Percentiles rank a stretch among this genome's conserved stretches.
These are phyloP conservation scores for Beauveria varroae DNA, from an alignment of 2,329 filamentous ascomycete species.

Conservation along the genomic window DNA sequence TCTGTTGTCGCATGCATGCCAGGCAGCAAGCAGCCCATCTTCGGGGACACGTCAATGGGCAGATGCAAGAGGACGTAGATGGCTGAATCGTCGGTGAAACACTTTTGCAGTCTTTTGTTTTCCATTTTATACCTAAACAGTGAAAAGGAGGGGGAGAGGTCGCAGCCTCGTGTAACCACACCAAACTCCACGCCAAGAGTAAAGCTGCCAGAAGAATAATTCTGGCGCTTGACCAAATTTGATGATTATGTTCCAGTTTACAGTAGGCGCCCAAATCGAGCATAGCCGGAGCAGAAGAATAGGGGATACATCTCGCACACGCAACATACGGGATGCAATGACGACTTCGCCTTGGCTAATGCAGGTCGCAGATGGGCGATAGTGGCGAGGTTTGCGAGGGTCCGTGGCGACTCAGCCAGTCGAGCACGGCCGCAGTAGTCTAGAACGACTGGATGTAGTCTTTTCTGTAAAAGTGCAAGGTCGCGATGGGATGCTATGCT, in stretches of 20 bases:
- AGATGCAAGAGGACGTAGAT: not conserved
- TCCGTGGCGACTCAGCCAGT: too few relatives aligned
- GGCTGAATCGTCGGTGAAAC: slow-evolving; percentile 7
- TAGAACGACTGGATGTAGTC: too few relatives aligned
- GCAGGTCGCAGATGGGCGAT: too few relatives aligned
- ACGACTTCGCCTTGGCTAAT: too few relatives aligned
- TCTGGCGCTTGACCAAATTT: not conserved
- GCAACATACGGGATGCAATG: too few relatives aligned
- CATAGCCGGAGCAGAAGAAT: not conserved
- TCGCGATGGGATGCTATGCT: too few relatives aligned
- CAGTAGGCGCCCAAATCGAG: not conserved
- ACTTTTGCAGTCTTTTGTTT: not conserved
- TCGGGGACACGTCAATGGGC: not conserved
- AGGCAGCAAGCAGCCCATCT: not conserved
- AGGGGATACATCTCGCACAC: not conserved
- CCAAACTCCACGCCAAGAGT: too few relatives aligned
- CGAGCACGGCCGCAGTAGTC: too few relatives aligned
- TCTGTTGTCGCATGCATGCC: not conserved
- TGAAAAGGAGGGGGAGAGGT: not conserved
- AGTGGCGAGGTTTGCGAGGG: too few relatives aligned
- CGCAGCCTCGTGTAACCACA: too few relatives aligned
- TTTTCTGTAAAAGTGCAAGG: too few relatives aligned
- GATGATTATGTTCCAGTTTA: not conserved
- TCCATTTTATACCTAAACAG: not conserved
- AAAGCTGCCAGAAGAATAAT: too few relatives aligned